Conservation (phyloP, 352 stramenopile species). For the Plasmopara muralis region DNA sequence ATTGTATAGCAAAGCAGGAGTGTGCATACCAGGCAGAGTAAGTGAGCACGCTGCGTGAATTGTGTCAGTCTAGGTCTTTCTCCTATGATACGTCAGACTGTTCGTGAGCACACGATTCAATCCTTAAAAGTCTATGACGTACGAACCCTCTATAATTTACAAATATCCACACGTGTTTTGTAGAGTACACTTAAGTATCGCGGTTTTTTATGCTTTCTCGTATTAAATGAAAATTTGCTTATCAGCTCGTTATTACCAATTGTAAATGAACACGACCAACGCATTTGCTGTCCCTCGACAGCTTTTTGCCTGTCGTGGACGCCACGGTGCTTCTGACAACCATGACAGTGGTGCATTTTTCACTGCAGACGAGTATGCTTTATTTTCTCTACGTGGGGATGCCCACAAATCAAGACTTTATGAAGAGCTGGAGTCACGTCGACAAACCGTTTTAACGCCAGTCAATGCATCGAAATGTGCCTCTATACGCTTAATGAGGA, state of each 20-base stretch:
- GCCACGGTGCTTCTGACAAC: constrained; percentile 5
- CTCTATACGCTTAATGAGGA: not conserved
- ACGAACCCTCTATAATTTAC: no score
- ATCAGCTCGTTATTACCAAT: not conserved
- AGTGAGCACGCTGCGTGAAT: no score
- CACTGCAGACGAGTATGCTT: constrained; percentile 28
- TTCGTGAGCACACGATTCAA: no score
- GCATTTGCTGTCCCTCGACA: constrained; percentile 47
- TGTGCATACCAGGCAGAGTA: no score
- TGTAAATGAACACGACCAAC: constrained; percentile 6
- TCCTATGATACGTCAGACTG: no score
- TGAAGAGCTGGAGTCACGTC: constrained; percentile 19
- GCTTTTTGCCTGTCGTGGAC: constrained; percentile 41
- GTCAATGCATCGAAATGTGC: constrained; percentile 1
- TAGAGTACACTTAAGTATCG: no score
- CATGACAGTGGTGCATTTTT: constrained; percentile 23
- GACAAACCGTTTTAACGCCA: constrained; percentile 17
- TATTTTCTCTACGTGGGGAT: constrained; percentile 28
- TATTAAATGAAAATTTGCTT: not conserved
- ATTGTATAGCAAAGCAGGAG: no score
- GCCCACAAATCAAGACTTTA: constrained; percentile 22
- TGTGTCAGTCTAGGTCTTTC: no score
- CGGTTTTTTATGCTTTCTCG: no score
- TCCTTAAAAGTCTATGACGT: no score
- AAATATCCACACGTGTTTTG: no score